phyloP scores from a whole-genome alignment of 371 early-diverging fungal species.

The Haplosporangium sp. region DNA sequence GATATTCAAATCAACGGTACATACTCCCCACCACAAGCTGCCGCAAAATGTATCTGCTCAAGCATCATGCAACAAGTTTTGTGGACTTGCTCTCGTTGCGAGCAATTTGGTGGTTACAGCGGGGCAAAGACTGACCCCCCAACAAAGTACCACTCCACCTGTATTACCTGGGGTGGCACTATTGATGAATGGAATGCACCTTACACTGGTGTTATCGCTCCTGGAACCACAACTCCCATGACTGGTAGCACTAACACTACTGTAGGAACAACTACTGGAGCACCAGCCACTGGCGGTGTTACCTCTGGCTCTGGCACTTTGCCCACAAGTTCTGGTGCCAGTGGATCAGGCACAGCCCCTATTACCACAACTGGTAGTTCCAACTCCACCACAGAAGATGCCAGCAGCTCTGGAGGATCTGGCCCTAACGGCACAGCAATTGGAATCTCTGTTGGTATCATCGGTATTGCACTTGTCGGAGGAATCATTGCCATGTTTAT shows the following conservation, averaged over 20 bases:
- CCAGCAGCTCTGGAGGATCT: conserved; percentile 5
- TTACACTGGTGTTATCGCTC: conserved; percentile 31
- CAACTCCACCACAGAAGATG: not conserved
- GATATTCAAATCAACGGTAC: conserved; percentile 26
- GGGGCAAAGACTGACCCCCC: conserved; percentile 18
- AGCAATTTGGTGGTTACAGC: conserved; percentile 3
- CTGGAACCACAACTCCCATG: conserved; percentile 26
- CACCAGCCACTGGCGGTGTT: not conserved
- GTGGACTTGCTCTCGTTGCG: conserved; percentile 39
- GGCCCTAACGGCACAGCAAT: conserved; percentile 42
- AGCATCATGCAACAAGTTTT: conserved; percentile 29
- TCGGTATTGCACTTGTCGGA: conserved; percentile 28
- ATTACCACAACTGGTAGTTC: not conserved
- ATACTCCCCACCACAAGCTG: conserved; percentile 19
- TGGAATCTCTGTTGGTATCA: conserved; percentile 48
- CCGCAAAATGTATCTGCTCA: conserved; percentile 30
- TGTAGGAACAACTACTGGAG: not conserved
- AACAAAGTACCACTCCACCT: conserved; percentile 19
- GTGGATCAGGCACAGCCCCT: conserved; percentile 1
- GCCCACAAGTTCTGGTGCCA: not conserved
- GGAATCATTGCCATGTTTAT: conserved; percentile 26
- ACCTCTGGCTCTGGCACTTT: not conserved
- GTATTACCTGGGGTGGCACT: conserved; percentile 21
- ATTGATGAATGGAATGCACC: conserved; percentile 15
- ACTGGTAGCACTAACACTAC: not conserved